Conservation (phyloP, 2,329 filamentous ascomycete species). For the Fusarium brachygibbosum region DNA sequence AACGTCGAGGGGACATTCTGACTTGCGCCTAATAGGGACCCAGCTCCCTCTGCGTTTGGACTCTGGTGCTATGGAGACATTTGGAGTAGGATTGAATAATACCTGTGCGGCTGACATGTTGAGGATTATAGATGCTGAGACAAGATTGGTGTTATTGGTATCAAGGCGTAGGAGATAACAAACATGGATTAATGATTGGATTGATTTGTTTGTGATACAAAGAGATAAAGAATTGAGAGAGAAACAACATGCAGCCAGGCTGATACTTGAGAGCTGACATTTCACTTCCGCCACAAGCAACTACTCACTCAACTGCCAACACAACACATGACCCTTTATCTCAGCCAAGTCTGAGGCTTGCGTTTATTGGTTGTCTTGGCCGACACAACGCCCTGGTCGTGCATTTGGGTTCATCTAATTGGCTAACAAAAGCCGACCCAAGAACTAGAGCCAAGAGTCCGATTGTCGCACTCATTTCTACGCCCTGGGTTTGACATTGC, state of each 20-base stretch:
- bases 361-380: constrained; percentile 22
- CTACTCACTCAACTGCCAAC: neutral
- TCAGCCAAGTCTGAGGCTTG: constrained; percentile 17
- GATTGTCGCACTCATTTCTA: constrained; percentile 6
- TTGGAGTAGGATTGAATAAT: constrained; percentile 11
- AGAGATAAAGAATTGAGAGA: neutral
- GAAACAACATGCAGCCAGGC: neutral
- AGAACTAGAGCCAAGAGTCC: constrained; percentile 8
- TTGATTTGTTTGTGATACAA: neutral
- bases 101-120: constrained; percentile 19
- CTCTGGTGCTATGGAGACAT: neutral
- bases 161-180: neutral
- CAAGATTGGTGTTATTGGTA: neutral
- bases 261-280: constrained; percentile 33
- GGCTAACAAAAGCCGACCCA: constrained; percentile 31
- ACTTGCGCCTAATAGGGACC: constrained; percentile 20
- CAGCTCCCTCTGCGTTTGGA: constrained; percentile 32
- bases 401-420: constrained; percentile 11
- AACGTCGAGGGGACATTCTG: constrained; percentile 31
- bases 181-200: neutral
- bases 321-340: constrained; percentile 37
- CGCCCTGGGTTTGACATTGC: constrained; percentile 23
- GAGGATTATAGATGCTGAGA: neutral
- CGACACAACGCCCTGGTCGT: constrained; percentile 20
- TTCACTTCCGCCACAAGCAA: constrained; percentile 34